Evolutionary conservation across 208 protist species (phyloP), one percentile per base, ranked within the genome.

Genomic region (Trypanosoma caninum): DNA sequence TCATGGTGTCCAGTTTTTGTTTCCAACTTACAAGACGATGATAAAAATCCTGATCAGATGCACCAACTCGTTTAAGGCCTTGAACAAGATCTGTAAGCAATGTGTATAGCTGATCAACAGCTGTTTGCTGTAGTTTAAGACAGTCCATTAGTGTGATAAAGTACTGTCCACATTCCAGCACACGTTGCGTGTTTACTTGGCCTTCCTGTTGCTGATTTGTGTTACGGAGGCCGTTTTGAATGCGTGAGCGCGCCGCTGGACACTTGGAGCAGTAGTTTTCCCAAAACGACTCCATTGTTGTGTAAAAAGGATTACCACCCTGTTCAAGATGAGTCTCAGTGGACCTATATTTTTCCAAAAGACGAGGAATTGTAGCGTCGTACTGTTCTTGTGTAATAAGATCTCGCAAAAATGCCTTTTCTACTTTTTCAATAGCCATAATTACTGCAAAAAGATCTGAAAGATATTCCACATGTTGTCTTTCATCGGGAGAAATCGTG

Each of bases 261-360:
- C 76, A 91, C 28, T 75, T 80, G 1, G 74, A 76, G 59, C 87
- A 83, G 77, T 96, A 94, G 56, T 93, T 87, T 46, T 91, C 82
- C 50, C 96, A 89, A 64, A 98, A 99, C 28, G 85, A 82, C 2
- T 92, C 82, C n/a, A 97, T 74, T 28, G 79, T 86, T 18, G 81
- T 85, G 61, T 91, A 86, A 68, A 89, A 85, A 18, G 84, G 82
- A 31, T 95, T 86, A 45, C 53, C 64, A 16, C 74, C 73, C 25
- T 74, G 75, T 37, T 83, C 74, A 22, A 95, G 37, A 71, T 78
- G 63, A 22, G 67, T 80, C 33, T 97, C 80, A 11, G 94, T 89
- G 2, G 82, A 89, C 66, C 97, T 97, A 76, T 94, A 98, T 77
- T 98, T 97, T n/a, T 94, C 84, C 20, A 98, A 87, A 11, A 99